Evolutionary conservation across 2,329 filamentous ascomycete genomes (phyloP), one percentile per base, ranked within the genome.

Genomic region (Colletotrichum sp.): DNA sequence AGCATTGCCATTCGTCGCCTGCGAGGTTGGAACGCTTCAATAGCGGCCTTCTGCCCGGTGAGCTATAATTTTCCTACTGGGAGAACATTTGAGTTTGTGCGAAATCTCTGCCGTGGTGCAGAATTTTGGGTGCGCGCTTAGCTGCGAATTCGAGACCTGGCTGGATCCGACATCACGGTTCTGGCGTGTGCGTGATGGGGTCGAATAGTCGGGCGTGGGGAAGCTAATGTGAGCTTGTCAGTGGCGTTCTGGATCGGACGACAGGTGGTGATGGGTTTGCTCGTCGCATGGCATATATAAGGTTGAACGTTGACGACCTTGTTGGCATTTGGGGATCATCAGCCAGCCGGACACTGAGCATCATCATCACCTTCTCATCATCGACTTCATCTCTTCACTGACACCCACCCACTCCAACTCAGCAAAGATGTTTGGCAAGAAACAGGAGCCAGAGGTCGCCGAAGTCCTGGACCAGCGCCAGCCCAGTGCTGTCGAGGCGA

Each of bases 371-470:
- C 36, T 27, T 52, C 27, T 62, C 71, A 52, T 52, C 27, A 34
- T 12, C 27, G 22, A 36, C 16, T 32, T 61, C 57, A 30, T 25
- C 25, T 30, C 11, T 22, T 52, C 7, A 29, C 12, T 12, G n/a
- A 69, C 16, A 52, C 59, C 29, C 7, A 59, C 22, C 49, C 29
- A n/a, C 15, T 61, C 36, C 32, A 16, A 67, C 27, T 64, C 62
- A 15, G 25, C 67, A 71, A 39, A 44, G 12, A 80, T 80, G 79
- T 79, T 80, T 52, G 79, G 79, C 39, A 80, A 77, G 62, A 74
- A 75, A 13, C 61, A 79, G 49, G 78, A 80, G 59, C 79, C 78
- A 32, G 77, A 76, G 36, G 64, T 75, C 8, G 30, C 75, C 22
- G 78, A 79, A 63, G 78, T 80, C 61, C 69, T 69, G 44, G 72